These are phyloP conservation scores for Globisporangium ultimum DNA, from an alignment of 352 stramenopile species.

Conservation along the genomic window DNA sequence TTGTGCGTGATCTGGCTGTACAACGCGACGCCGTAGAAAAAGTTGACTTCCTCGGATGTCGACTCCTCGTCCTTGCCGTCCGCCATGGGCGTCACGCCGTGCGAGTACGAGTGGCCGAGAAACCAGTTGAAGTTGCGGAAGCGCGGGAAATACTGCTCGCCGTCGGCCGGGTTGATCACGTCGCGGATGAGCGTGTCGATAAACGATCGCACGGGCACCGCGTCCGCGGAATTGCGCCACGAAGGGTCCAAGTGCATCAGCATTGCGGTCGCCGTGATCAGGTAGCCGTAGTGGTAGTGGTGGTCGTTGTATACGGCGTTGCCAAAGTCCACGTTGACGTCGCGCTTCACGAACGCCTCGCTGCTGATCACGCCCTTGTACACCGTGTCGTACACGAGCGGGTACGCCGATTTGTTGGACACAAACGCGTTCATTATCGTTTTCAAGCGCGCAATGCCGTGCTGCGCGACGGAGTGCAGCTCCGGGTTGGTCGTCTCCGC, in stretches of 20 bases:
- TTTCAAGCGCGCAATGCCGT: conserved; percentile 45
- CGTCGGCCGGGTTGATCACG: conserved; percentile 30
- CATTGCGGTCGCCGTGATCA: conserved; percentile 51
- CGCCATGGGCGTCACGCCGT: conserved; percentile 64
- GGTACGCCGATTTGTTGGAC: conserved; percentile 39
- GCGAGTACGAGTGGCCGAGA: conserved; percentile 62
- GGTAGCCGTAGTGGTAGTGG: conserved; percentile 75
- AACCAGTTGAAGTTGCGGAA: conserved; percentile 70
- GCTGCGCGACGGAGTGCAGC: conserved; percentile 36
- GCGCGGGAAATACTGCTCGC: conserved; percentile 44
- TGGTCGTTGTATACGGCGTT: conserved; percentile 76
- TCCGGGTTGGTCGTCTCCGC: conserved; percentile 54
- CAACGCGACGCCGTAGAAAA: conserved; percentile 54
- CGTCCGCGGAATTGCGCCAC: conserved; percentile 35
- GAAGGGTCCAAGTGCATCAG: conserved; percentile 32
- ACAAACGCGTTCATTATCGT: conserved; percentile 42
- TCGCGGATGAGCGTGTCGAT: conserved; percentile 56
- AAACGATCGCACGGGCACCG: conserved; percentile 33
- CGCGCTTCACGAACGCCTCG: conserved; percentile 46
- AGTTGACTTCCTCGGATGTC: conserved; percentile 71
- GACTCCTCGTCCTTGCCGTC: conserved; percentile 73
- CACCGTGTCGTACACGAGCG: conserved; percentile 64
- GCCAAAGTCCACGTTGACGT: conserved; percentile 73
- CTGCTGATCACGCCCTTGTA: conserved; percentile 67
- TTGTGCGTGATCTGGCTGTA: conserved; percentile 53